These are phyloP conservation scores for Coemansia sp. DNA, from an alignment of 192 early-diverging fungal genomes.

Conservation along the genomic window DNA sequence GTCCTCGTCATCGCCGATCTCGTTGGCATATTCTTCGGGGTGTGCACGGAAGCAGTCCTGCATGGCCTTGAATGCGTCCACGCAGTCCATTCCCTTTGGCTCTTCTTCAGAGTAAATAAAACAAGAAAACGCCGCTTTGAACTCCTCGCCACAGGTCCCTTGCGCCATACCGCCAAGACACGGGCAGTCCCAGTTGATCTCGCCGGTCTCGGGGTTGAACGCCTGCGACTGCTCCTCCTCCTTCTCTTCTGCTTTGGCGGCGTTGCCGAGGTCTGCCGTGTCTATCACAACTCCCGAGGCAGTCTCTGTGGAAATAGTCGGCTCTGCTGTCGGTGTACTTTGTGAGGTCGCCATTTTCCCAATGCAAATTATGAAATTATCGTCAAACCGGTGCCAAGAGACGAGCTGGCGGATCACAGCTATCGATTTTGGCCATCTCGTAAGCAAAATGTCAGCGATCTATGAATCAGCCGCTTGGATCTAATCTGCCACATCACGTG, in stretches of 20 bases:
- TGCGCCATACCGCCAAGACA: conserved; percentile 94
- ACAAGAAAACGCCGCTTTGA: conserved; percentile 96
- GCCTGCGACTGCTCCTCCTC: conserved; percentile 56
- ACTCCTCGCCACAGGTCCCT: conserved; percentile 94
- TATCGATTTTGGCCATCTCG: background rate
- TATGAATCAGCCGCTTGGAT: background rate
- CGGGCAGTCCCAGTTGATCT: conserved; percentile 98
- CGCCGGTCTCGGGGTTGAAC: conserved; percentile 74
- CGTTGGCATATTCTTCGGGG: conserved; percentile 87
- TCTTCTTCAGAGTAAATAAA: conserved; percentile 92
- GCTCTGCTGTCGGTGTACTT: background rate
- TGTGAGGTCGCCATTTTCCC: background rate
- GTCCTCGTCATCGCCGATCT: conserved; percentile 68
- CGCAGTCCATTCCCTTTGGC: conserved; percentile 96
- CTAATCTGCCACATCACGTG: background rate
- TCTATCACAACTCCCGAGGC: conserved; percentile 15
- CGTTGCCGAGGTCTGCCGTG: conserved; percentile 27
- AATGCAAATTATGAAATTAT: background rate
- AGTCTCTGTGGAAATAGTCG: background rate
- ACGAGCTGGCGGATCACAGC: background rate
- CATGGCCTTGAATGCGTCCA: conserved; percentile 92
- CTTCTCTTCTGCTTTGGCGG: background rate
- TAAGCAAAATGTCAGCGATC: background rate
- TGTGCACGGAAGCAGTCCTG: conserved; percentile 87
- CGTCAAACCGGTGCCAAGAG: too few relatives aligned